These are phyloP conservation scores for Trifolium dubium DNA, from an alignment of 306 rosid species.

Conservation along the genomic window DNA sequence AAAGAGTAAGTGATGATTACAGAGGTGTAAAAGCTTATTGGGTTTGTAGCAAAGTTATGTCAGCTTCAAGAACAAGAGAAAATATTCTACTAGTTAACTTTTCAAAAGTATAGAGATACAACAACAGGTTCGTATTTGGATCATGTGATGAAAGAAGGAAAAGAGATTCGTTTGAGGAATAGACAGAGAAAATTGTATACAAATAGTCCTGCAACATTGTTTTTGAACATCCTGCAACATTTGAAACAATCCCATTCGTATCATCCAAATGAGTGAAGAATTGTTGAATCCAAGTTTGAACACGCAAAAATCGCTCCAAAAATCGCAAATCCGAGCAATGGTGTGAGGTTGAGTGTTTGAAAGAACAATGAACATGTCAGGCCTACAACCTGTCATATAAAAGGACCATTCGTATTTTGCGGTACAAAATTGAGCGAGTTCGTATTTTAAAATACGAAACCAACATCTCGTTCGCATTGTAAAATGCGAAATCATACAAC, in stretches of 20 bases:
- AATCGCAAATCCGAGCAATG: no score
- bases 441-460: no score
- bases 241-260: conserved; percentile 76
- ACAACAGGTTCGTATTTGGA: conserved; percentile 63
- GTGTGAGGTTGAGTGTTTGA: no score
- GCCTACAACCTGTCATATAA: no score
- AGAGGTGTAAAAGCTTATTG: conserved; percentile 68
- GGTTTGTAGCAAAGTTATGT: conserved; percentile 57
- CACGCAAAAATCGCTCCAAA: no score
- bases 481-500: no score
- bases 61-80: conserved; percentile 63
- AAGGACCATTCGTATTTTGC: no score
- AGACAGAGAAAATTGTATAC: conserved; percentile 86
- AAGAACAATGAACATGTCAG: no score
- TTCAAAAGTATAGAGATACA: conserved; percentile 61
- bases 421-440: no score
- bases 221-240: conserved; percentile 90
- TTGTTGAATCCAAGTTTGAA: no score
- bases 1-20: conserved; percentile 69
- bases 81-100: conserved; percentile 65
- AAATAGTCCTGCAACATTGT: conserved; percentile 84
- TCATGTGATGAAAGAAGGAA: conserved; percentile 76
- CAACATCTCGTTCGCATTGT: no score
- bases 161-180: conserved; percentile 64
- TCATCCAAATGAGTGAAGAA: no score